Conservation (phyloP, 2,329 filamentous ascomycete genomes). For the Thielaviopsis cerberus region DNA sequence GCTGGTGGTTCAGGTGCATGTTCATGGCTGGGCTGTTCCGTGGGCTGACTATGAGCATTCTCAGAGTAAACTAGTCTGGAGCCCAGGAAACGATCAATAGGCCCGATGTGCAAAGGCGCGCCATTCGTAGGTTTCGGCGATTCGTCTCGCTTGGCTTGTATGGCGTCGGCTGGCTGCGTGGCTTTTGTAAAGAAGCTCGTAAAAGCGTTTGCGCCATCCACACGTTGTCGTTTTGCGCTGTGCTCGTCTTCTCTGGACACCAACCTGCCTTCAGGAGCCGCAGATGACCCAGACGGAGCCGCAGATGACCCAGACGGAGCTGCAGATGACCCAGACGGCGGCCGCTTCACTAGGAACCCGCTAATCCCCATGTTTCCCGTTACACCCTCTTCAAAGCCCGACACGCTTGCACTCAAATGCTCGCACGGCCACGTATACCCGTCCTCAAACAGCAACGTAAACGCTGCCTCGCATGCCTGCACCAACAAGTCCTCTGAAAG, state of each 20-base stretch:
- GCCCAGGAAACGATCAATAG: neutral
- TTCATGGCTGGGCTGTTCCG: neutral
- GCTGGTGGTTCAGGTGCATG: neutral
- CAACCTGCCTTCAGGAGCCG: neutral
- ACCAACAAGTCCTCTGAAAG: constrained; percentile 41
- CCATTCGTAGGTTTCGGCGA: neutral
- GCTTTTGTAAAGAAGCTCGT: constrained; percentile 4
- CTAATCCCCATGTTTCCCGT: constrained; percentile 73
- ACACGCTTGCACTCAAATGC: constrained; percentile 75
- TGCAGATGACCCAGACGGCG: neutral
- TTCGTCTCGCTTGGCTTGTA: neutral
- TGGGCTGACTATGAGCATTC: neutral
- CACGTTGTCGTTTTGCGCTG: neutral
- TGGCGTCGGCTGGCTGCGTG: neutral
- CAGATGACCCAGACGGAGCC: neutral
- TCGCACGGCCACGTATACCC: constrained; percentile 66
- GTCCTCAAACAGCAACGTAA: constrained; percentile 62
- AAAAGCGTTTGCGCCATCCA: neutral
- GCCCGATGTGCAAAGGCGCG: neutral
- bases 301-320: neutral
- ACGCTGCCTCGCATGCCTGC: constrained; percentile 17
- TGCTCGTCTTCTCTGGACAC: neutral
- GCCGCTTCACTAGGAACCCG: constrained; percentile 56
- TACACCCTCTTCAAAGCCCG: constrained; percentile 79
- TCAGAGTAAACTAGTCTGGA: neutral